Conservation (phyloP, 73 alveolate genomes). For the Effrenium voratum region DNA sequence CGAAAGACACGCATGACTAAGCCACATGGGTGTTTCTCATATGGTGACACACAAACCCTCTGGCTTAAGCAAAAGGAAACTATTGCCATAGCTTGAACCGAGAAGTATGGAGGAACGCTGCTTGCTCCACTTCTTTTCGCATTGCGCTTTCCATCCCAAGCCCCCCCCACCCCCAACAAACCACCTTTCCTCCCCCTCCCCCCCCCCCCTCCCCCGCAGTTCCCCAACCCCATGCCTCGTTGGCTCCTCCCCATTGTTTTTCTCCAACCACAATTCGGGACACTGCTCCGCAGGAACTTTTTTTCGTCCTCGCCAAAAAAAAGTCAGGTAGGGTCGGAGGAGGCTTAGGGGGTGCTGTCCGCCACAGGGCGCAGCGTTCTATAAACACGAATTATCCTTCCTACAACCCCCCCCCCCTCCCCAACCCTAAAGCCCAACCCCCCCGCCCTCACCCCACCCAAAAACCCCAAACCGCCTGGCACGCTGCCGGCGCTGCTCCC, state of each 20-base stretch:
- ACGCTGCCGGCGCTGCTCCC: constrained; percentile 36
- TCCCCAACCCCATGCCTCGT: too few species aligned
- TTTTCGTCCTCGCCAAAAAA: background rate
- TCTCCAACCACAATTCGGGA: too few species aligned
- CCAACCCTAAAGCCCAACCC: background rate
- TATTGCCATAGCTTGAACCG: background rate
- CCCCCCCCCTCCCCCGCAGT: too few species aligned
- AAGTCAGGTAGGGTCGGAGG: background rate
- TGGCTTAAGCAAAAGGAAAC: background rate
- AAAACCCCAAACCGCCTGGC: constrained; percentile 14
- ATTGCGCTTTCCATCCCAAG: too few species aligned
- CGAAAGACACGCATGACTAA: background rate
- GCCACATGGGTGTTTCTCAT: background rate
- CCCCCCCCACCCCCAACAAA: too few species aligned
- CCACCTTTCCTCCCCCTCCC: too few species aligned
- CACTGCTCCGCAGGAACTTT: too few species aligned
- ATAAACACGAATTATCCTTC: background rate
- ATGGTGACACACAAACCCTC: background rate
- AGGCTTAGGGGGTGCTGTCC: background rate
- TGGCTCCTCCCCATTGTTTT: too few species aligned
- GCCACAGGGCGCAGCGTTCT: background rate
- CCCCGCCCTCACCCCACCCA: background rate
- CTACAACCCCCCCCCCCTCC: background rate
- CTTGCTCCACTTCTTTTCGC: too few species aligned
- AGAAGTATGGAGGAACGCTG: too few species aligned